Conservation (phyloP, 192 early-diverging fungal species). For the Umbelopsis sp. region DNA sequence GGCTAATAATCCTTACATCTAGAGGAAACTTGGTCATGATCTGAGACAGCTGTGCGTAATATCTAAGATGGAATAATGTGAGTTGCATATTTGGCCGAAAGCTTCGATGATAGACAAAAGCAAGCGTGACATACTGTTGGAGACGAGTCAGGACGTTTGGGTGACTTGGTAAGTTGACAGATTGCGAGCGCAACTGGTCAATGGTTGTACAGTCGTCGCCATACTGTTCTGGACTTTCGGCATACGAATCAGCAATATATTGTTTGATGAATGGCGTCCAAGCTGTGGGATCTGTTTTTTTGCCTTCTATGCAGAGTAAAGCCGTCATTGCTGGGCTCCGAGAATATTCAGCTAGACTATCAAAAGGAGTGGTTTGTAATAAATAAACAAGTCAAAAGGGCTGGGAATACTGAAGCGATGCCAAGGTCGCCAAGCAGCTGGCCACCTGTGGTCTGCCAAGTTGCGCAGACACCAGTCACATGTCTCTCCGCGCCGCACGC, state of each 20-base stretch:
- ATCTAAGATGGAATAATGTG: conserved; percentile 48
- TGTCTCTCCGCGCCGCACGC: too few relatives aligned
- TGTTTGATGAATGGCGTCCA: conserved; percentile 52
- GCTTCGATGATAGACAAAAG: too few relatives aligned
- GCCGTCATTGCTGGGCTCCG: conserved; percentile 12
- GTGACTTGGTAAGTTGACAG: conserved; percentile 60
- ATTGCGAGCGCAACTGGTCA: conserved; percentile 68
- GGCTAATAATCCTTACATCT: conserved; percentile 62
- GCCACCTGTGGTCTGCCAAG: too few relatives aligned
- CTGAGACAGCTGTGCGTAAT: conserved; percentile 83
- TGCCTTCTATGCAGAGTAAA: conserved; percentile 57
- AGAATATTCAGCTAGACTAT: conserved; percentile 3
- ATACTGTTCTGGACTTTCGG: conserved; percentile 79
- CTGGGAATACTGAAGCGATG: background rate
- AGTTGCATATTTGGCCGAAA: background rate
- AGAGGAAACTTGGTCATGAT: conserved; percentile 83
- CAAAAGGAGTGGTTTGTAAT: background rate
- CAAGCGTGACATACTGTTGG: conserved; percentile 47
- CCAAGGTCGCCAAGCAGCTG: background rate
- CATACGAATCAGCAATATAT: conserved; percentile 74
- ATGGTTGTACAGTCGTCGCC: conserved; percentile 76
- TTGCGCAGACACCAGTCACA: too few relatives aligned
- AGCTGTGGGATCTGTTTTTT: conserved; percentile 54
- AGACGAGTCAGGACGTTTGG: conserved; percentile 61
- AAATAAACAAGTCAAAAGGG: background rate